These are phyloP conservation scores for Pythium dissotocum DNA, from an alignment of 352 stramenopile genomes.

Conservation along the genomic window DNA sequence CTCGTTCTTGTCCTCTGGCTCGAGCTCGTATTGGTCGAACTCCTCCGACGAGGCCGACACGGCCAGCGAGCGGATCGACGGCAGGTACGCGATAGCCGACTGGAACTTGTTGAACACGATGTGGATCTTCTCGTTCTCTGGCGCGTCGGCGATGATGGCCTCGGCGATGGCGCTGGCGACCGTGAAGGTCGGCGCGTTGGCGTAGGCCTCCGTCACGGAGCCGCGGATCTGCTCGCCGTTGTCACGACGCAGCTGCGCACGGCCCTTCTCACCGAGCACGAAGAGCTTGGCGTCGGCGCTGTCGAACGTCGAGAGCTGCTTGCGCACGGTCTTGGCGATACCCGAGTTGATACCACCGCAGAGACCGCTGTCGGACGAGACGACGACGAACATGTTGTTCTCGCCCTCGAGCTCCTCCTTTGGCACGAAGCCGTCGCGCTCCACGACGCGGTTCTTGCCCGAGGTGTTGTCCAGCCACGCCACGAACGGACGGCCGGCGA, in stretches of 20 bases:
- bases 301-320: conserved; percentile 68
- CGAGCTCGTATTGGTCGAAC: conserved; percentile 96
- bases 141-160: conserved; percentile 60
- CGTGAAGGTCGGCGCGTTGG: conserved; percentile 88
- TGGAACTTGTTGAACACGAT: conserved; percentile 98
- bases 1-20: conserved; percentile 97
- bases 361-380: conserved; percentile 98
- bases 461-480: conserved; percentile 84
- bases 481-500: conserved; percentile 77
- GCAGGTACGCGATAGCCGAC: conserved; percentile 95
- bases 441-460: conserved; percentile 73
- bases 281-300: conserved; percentile 88
- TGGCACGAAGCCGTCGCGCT: conserved; percentile 86
- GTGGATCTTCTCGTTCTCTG: conserved; percentile 94
- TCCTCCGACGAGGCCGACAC: conserved; percentile 63
- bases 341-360: conserved; percentile 98
- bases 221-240: conserved; percentile 62
- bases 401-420: conserved; percentile 84
- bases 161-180: conserved; percentile 92
- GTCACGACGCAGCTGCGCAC: conserved; percentile 91
- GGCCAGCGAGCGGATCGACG: conserved; percentile 84
- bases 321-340: conserved; percentile 91
- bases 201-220: conserved; percentile 84
- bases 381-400: conserved; percentile 93
- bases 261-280: conserved; percentile 97